phyloP scores from a whole-genome alignment of 805 yeast genomes.

The Yamadazyma sp. region DNA sequence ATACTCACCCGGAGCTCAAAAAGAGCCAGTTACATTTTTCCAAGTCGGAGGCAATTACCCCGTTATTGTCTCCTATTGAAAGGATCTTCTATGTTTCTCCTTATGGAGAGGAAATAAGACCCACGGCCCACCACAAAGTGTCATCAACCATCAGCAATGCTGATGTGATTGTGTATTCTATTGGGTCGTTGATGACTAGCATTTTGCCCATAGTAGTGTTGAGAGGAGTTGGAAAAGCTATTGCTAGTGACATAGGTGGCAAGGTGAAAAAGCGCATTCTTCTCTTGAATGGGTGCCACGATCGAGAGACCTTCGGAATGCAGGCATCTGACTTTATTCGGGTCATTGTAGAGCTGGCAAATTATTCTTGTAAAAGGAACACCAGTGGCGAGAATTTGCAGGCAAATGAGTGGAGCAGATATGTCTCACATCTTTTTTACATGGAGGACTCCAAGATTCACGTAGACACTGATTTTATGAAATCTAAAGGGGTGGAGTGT shows the following conservation, averaged over 20 bases:
- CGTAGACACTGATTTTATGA: slow-evolving; percentile 46
- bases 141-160: slow-evolving; percentile 48
- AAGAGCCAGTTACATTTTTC: slow-evolving; percentile 73
- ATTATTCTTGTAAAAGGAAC: slow-evolving; percentile 42
- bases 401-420: slow-evolving; percentile 37
- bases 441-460: slow-evolving; percentile 49
- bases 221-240: slow-evolving; percentile 69
- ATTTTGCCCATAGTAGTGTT: slow-evolving; percentile 74
- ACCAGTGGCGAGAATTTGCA: slow-evolving; percentile 7
- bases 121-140: slow-evolving; percentile 67
- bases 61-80: slow-evolving; percentile 71
- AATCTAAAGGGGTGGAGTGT: slow-evolving; percentile 47
- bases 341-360: slow-evolving; percentile 54
- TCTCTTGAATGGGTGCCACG: slow-evolving; percentile 70
- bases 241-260: slow-evolving; percentile 28
- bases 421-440: slow-evolving; percentile 65
- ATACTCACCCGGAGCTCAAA: slow-evolving; percentile 75
- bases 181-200: slow-evolving; percentile 89
- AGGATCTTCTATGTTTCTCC: slow-evolving; percentile 80
- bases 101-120: slow-evolving; percentile 82
- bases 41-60: slow-evolving; percentile 52
- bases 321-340: slow-evolving; percentile 57
- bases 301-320: slow-evolving; percentile 77
- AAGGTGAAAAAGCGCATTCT: slow-evolving; percentile 49
- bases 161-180: slow-evolving; percentile 66